Evolutionary conservation across 2,329 filamentous ascomycete species (phyloP).

Genomic region (Apiospora arundinis): DNA sequence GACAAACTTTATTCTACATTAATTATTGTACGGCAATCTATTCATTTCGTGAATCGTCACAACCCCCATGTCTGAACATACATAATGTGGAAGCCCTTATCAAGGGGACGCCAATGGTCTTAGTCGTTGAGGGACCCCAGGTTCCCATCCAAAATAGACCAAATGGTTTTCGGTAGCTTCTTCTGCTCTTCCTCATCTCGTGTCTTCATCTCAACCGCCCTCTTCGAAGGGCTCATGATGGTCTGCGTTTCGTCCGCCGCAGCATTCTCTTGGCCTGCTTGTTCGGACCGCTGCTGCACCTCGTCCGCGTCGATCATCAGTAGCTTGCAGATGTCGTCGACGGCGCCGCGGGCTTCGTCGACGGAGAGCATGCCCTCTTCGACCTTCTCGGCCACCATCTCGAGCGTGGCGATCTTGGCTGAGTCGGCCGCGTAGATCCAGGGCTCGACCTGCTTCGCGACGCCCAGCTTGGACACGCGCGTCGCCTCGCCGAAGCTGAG

Average conservation of each 20-base stretch:
- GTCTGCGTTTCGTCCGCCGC: constrained; percentile 36
- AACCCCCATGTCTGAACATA: neutral
- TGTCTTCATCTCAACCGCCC: constrained; percentile 31
- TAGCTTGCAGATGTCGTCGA: constrained; percentile 58
- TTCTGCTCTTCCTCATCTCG: constrained; percentile 30
- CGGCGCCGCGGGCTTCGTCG: constrained; percentile 55
- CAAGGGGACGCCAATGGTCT: neutral
- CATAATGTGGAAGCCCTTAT: neutral
- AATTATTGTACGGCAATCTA: neutral
- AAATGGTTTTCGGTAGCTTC: constrained; percentile 44
- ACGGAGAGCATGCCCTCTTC: constrained; percentile 64
- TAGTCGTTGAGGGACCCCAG: constrained; percentile 55
- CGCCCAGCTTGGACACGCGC: constrained; percentile 42
- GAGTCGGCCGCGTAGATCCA: constrained; percentile 68
- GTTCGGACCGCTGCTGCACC: constrained; percentile 24
- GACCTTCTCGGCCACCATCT: constrained; percentile 64
- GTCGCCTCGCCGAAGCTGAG: constrained; percentile 54
- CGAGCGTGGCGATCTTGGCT: constrained; percentile 64
- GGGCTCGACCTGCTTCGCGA: constrained; percentile 54
- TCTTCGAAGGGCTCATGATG: constrained; percentile 25
- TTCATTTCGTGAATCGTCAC: neutral
- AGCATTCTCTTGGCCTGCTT: constrained; percentile 32
- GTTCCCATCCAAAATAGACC: constrained; percentile 59
- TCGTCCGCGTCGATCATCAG: constrained; percentile 39
- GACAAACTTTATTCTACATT: too few species aligned